Percentiles rank a stretch among this genome's conserved stretches.
These are phyloP conservation scores for Alternaria gaisen DNA, from an alignment of 2,329 filamentous ascomycete genomes.

Conservation along the genomic window DNA sequence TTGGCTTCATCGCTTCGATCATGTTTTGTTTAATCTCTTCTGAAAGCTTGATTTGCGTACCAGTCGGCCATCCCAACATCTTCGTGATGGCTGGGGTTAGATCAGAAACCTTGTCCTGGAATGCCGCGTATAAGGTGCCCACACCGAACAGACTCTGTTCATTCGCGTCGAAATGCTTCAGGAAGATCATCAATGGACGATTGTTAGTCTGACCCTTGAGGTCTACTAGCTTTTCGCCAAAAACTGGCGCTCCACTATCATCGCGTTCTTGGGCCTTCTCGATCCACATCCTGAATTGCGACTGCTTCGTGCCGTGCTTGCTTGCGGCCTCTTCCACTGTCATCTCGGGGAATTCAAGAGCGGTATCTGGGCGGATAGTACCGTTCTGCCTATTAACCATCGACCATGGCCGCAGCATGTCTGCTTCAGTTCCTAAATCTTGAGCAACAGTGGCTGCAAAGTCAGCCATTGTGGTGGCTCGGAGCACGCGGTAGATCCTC, in stretches of 20 bases:
- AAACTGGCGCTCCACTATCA: conserved; percentile 74
- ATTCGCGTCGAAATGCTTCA: conserved; percentile 89
- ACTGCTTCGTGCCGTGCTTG: conserved; percentile 73
- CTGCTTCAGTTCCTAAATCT: conserved; percentile 73
- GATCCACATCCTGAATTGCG: conserved; percentile 81
- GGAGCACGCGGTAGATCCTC: conserved; percentile 75
- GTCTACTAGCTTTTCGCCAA: conserved; percentile 71
- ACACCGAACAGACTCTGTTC: conserved; percentile 78
- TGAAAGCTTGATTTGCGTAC: conserved; percentile 76
- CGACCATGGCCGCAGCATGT: conserved; percentile 83
- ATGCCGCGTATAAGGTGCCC: conserved; percentile 86
- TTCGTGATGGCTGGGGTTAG: conserved; percentile 78
- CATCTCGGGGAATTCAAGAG: conserved; percentile 78
- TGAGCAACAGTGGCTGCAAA: conserved; percentile 75
- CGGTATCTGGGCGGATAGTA: conserved; percentile 88
- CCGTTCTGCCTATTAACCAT: conserved; percentile 99
- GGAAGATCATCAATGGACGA: conserved; percentile 79
- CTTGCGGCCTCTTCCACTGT: conserved; percentile 71
- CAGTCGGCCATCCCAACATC: conserved; percentile 86
- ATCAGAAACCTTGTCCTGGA: conserved; percentile 87
- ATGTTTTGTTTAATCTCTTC: conserved; percentile 99
- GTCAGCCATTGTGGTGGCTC: conserved; percentile 78
- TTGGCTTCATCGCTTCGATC: conserved; percentile 94
- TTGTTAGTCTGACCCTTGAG: conserved; percentile 62
- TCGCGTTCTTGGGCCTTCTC: conserved; percentile 75